Base-by-base conservation (phyloP, 257 asterid species). In the Nicotiana knightiana region DNA sequence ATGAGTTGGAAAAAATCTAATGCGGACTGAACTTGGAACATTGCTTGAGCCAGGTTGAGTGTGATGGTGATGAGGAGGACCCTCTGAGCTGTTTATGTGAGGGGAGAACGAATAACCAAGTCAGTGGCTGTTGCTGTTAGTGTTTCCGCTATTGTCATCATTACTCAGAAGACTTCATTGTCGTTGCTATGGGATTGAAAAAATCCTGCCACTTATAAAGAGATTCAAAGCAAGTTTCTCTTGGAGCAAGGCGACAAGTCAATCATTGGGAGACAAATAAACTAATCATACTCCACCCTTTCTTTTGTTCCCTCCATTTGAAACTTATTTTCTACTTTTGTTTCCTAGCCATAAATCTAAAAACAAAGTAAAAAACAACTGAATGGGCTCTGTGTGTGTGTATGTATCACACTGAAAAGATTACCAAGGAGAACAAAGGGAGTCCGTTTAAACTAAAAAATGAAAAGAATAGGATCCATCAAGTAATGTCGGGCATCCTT, bases 401-500 rank as follows among this genome's bases (percentile, higher is more conserved):
- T 68, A 84, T 76, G 58, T 35, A 64, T 85, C 86, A 70, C 85
- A 84, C 84, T 85, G 81, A 87, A 91, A 89, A 87, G 92, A 87
- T 87, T 86, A 82, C 46, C 83, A 87, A 90, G 88, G 94, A 87
- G 90, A 87, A 81, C 85, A 85, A 86, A 79, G 82, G 30, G 15
- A 53, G 76, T 81, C 79, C 87, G 88, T 90, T 93, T 91, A 91
- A 93, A 92, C 92, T 88, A 90, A 10, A 39, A 70, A 93, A 91
- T 97, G 93, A 92, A 93, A 90, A 91, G 97, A 92, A 94, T 91
- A 97, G 92, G 93, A 85, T 91, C 84, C 96, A 90, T 91, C 94
- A 84, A 90, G 92, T 89, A 91, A 90, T 90, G 96, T 92, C 88
- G 93, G 96, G 92, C 85, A 90, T 92, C 90, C 84, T 84, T 92